These are phyloP conservation scores for Gossypium raimondii DNA, from an alignment of 345 rosid species.

Conservation along the genomic window DNA sequence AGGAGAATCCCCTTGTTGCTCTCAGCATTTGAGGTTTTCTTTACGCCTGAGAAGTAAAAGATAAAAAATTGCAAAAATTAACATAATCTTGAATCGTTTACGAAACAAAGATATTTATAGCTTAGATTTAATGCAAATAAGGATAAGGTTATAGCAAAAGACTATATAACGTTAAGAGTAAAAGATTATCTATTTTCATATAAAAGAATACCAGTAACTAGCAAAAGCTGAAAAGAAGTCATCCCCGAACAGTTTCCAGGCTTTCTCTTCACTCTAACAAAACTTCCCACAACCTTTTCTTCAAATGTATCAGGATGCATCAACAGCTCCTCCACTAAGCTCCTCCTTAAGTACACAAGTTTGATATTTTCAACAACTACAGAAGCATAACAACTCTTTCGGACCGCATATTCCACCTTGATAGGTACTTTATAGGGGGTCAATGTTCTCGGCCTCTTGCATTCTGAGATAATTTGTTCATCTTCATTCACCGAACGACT, in stretches of 20 bases:
- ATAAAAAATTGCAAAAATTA: neutral
- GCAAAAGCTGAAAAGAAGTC: constrained; percentile 20
- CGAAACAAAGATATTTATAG: neutral
- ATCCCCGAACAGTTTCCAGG: constrained; percentile 23
- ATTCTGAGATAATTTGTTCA: constrained; percentile 6
- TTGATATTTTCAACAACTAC: constrained; percentile 45
- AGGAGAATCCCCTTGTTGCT: neutral
- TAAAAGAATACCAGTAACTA: neutral
- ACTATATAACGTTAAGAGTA: neutral
- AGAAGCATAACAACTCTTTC: constrained; percentile 36
- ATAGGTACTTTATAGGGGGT: neutral
- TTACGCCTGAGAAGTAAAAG: constrained; percentile 9
- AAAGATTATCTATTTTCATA: neutral
- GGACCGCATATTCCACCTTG: constrained; percentile 20
- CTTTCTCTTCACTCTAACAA: constrained; percentile 49
- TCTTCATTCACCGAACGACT: constrained; percentile 17
- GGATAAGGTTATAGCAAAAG: neutral
- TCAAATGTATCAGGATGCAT: constrained; percentile 31
- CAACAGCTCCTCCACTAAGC: constrained; percentile 37
- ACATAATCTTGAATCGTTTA: neutral
- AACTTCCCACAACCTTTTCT: constrained; percentile 49
- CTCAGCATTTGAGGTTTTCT: neutral
- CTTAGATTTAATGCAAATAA: neutral
- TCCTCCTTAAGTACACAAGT: constrained; percentile 48
- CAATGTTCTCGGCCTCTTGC: constrained; percentile 32